Evolutionary conservation across 805 yeast species (phyloP).

Genomic region (Barnettozyma wickerhamii): DNA sequence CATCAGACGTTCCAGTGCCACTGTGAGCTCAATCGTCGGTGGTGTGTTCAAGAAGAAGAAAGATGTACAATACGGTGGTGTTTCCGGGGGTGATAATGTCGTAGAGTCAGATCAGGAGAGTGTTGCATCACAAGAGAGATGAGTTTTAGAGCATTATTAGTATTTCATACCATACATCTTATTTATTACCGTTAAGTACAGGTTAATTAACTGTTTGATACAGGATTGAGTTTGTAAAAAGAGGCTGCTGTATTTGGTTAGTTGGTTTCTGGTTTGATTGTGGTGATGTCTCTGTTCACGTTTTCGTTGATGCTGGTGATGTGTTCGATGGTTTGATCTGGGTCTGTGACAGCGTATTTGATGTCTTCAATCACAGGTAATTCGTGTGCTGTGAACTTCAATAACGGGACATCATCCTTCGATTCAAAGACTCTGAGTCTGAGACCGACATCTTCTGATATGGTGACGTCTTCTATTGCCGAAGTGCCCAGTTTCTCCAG

Average conservation of each 20-base stretch:
- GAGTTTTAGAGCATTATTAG: background rate
- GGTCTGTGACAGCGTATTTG: background rate
- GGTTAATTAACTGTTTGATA: too few species aligned
- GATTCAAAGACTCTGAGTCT: background rate
- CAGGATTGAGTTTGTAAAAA: too few species aligned
- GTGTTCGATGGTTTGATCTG: too few species aligned
- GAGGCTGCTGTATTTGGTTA: too few species aligned
- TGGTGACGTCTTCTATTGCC: background rate
- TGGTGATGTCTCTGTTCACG: too few species aligned
- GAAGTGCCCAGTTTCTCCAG: background rate
- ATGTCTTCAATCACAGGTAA: constrained; percentile 2
- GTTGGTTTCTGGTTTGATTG: too few species aligned
- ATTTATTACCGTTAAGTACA: too few species aligned
- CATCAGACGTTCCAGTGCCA: constrained; percentile 39
- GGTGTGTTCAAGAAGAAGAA: constrained; percentile 25
- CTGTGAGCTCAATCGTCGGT: constrained; percentile 34
- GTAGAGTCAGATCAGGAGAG: constrained; percentile 24
- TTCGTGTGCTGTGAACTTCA: background rate
- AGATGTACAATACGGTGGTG: constrained; percentile 17
- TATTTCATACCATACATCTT: background rate
- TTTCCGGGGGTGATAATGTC: constrained; percentile 23
- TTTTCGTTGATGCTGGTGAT: too few species aligned
- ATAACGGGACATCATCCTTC: background rate
- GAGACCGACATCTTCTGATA: constrained; percentile 1
- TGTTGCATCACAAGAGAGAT: constrained; percentile 2